Evolutionary conservation across 345 rosid species (phyloP), one percentile per base, ranked within the genome.

Genomic region (Linum usitatissimum): DNA sequence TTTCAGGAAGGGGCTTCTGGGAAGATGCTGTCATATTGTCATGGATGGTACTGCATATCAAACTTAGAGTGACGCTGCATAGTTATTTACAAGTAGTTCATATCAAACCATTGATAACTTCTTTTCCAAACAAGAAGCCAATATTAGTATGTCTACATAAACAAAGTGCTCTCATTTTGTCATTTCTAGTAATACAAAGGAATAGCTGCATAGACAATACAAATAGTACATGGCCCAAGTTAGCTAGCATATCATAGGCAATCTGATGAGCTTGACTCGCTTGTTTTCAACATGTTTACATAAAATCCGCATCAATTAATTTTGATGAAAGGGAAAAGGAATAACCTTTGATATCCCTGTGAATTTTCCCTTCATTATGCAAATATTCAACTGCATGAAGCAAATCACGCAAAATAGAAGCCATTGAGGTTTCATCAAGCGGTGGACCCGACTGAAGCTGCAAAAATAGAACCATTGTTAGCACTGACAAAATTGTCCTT

Each of bases 401-500:
- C 83, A 94, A 83, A 75, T 90, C 97, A 20, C 95, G 89, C 57
- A 91, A 77, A 72, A 94, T 90, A 78, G 80, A 94, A 61, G 86
- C 89, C 73, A 90, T 94, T 73, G 99, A 94, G 67, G 73, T 76
- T 83, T 94, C 99, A 72, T 90, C 97, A 65, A 94, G 70, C 6
- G 97, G 99, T 48, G 78, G 84, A 58, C 96, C 97, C 28, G 97
- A 82, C 54, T 90, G 99, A 66, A 94, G 91, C 99, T 94, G 87
- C 71, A 79, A 18, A 65, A 65, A 5, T 71, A 54, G 53, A 62
- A 60, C 39, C 36, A 19, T 6, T 20, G 53, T 77, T 67, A 78
- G 68, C 67, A 53, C 71, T 68, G 62, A 15, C 14, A 21, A 12
- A 23, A 6, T 55, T 55, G 20, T 23, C 20, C 28, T 23, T 23